Evolutionary conservation across 2,329 filamentous ascomycete genomes (phyloP).

Genomic region (Mollisiaceae sp.): DNA sequence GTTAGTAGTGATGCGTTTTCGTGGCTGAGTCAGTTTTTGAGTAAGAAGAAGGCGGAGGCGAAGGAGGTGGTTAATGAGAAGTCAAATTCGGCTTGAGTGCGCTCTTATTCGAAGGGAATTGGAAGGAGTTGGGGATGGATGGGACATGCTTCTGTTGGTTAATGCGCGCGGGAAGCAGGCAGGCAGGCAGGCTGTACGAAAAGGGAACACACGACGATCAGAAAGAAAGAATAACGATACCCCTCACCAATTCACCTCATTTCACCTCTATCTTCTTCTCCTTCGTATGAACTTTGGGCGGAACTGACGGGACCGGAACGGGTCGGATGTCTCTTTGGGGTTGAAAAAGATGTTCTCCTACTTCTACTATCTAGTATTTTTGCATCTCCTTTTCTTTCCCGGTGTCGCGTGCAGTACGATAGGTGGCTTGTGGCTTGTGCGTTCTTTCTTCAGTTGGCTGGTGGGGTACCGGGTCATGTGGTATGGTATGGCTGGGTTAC

Average conservation of each 20-base stretch:
- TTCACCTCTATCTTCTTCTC: background rate
- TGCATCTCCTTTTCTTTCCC: conserved; percentile 1
- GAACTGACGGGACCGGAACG: background rate
- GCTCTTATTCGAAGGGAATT: background rate
- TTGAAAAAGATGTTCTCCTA: background rate
- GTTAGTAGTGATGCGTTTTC: conserved; percentile 68
- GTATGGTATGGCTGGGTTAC: no score
- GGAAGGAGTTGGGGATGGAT: background rate
- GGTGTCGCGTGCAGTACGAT: no score
- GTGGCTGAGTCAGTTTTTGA: conserved; percentile 64
- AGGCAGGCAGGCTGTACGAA: no score
- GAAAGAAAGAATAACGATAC: conserved; percentile 3
- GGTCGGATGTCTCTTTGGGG: background rate
- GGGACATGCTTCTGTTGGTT: no score
- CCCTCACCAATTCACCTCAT: no score
- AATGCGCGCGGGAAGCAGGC: no score
- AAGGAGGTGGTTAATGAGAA: conserved; percentile 60
- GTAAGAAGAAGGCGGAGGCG: conserved; percentile 65
- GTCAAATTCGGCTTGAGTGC: conserved; percentile 4
- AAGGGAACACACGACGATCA: background rate
- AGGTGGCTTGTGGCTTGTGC: background rate
- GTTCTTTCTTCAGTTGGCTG: background rate
- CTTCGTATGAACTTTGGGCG: background rate
- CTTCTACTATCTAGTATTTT: background rate
- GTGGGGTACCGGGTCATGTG: no score